Conservation (phyloP, 192 early-diverging fungal genomes). For the Linnemannia hyalina region DNA sequence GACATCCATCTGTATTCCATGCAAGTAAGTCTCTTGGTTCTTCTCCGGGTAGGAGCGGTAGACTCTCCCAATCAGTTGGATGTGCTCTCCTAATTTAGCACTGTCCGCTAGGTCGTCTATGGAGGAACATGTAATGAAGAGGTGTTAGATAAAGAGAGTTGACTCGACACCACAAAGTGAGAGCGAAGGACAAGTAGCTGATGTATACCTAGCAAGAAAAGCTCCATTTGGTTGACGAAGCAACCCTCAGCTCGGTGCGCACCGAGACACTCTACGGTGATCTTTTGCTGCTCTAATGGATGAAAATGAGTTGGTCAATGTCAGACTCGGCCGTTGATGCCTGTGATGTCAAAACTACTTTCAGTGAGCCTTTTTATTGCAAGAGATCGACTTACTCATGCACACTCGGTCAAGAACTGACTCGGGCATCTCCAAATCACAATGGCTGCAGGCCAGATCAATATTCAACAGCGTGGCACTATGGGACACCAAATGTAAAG, state of each 20-base stretch:
- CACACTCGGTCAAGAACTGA: constrained; percentile 48
- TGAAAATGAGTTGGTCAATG: background rate
- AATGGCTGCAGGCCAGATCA: constrained; percentile 48
- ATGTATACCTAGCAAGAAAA: constrained; percentile 19
- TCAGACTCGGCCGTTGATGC: background rate
- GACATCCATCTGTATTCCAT: constrained; percentile 34
- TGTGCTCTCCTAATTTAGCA: constrained; percentile 12
- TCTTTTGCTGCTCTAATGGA: constrained; percentile 20
- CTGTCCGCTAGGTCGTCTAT: constrained; percentile 34
- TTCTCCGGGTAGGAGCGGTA: background rate
- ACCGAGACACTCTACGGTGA: constrained; percentile 10
- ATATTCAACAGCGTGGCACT: constrained; percentile 43
- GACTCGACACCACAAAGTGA: no score
- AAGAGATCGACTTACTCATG: constrained; percentile 21
- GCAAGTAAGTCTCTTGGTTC: background rate
- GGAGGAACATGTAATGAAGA: no score
- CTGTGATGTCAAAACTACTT: background rate
- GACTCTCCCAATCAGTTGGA: constrained; percentile 21
- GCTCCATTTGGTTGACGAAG: constrained; percentile 31
- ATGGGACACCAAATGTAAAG: background rate
- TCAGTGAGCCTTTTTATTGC: background rate
- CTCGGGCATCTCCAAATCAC: constrained; percentile 46
- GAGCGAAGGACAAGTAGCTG: background rate
- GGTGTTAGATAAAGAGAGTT: no score
- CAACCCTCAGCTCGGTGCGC: background rate